These are phyloP conservation scores for Kodamaea sp. DNA, from an alignment of 1,139 yeast genomes.

Conservation along the genomic window DNA sequence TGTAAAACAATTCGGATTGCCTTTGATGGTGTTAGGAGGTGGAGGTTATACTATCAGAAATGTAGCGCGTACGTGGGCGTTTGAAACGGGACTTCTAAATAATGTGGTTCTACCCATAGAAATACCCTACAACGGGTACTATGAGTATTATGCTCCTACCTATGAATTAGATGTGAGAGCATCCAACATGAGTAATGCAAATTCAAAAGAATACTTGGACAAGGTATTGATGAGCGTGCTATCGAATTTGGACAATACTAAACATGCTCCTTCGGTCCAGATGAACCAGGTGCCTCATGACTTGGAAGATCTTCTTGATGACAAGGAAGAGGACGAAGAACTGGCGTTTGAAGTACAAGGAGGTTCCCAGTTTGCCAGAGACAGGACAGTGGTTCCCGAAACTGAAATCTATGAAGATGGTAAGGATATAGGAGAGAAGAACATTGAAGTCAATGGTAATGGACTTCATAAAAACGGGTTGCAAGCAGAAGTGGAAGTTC, in stretches of 20 bases:
- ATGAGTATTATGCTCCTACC: conserved; percentile 96
- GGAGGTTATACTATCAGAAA: conserved; percentile 98
- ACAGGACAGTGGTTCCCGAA: conserved; percentile 62
- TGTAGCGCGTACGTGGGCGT: conserved; percentile 95
- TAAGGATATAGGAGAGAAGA: conserved; percentile 45
- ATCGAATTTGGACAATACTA: conserved; percentile 78
- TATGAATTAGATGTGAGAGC: conserved; percentile 91
- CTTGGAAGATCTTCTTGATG: conserved; percentile 69
- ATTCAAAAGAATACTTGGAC: conserved; percentile 87
- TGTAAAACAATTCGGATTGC: conserved; percentile 83
- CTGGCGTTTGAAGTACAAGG: conserved; percentile 86
- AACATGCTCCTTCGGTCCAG: conserved; percentile 95
- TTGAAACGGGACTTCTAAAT: conserved; percentile 85
- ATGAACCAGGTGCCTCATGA: conserved; percentile 89
- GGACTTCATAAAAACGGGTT: too few species aligned
- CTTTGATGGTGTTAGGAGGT: conserved; percentile 92
- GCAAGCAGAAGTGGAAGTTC: conserved; percentile 1
- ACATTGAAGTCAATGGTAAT: conserved; percentile 16
- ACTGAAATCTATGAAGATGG: conserved; percentile 69
- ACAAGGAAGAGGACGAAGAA: conserved; percentile 72
- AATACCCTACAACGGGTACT: conserved; percentile 92
- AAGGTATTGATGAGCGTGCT: conserved; percentile 78
- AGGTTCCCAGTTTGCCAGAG: conserved; percentile 84
- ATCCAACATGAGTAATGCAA: conserved; percentile 95
- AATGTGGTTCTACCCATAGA: conserved; percentile 76